Base-by-base conservation (phyloP, 2,329 filamentous ascomycete genomes). In the Ophiostoma tasmaniense region DNA sequence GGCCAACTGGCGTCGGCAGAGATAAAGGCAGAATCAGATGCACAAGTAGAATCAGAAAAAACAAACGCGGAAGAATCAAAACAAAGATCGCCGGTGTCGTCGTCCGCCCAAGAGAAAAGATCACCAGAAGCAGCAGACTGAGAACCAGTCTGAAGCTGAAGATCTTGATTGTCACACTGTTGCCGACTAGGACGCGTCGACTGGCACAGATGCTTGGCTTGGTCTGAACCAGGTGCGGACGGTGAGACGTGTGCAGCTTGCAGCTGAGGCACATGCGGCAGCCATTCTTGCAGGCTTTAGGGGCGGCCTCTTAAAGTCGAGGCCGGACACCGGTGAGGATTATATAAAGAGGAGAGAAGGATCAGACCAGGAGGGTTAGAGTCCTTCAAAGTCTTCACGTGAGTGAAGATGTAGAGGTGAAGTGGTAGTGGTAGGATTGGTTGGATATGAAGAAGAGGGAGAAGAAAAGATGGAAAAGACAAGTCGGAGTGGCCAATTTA, bases 261-360 rank as follows among this genome's bases (percentile, higher is more conserved):
- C 65, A 6, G 69, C 17, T 33, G 69, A 13, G 39, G 70, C 22
- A 45, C 64, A 50, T 55, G 62, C 64, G 42, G 68, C 42, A n/a
- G n/a, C 72, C 72, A 73, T 73, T 70, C 69, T 73, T 71, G 71
- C 72, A 73, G 72, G 67, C 66, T 73, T 39, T 42, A 22, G 35
- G 22, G 66, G 28, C 66, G 72, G 69, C 72, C 72, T 71, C 72
- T 39, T 61, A 28, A 50, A 22, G 68, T 66, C 70, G 67, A 70
- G 50, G 68, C 69, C 71, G 67, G 28, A 68, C 20, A 28, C 67
- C 67, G 10, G 3, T 28, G 50, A 55, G 50, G 17, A 22, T 59
- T 1, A 33, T 33, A 30, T n/a, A 37, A 17, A 13, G 37, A 13
- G 33, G 33, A 33, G 33, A 33, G 25, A 33, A 55, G 22, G 55